Base-by-base conservation (phyloP, 1,284 basidiomycete genomes). In the Thelephora terrestris region DNA sequence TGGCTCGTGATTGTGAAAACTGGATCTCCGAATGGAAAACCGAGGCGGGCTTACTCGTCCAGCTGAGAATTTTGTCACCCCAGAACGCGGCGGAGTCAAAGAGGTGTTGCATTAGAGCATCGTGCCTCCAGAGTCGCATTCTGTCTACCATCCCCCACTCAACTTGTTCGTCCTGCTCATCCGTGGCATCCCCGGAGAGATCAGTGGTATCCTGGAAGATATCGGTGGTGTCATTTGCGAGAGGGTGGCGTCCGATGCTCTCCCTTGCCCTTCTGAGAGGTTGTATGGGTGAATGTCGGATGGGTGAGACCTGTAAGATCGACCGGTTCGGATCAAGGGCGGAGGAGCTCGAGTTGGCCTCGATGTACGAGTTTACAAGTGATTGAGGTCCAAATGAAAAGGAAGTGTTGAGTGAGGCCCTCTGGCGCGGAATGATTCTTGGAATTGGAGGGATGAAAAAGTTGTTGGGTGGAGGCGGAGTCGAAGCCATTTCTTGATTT, bases 41-140 rank as follows among this genome's bases (percentile, higher is more conserved):
- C 25, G 24, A 24, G 29, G 24, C n/a, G n/a, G 48, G 78, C 90
- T 65, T 61, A 95, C 93, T 86, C 38, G 95, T 97, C 83, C 93
- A 91, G 49, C 80, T 87, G 34, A 97, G 71, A 40, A 98, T 80
- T 66, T 99, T 98, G 69, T 95, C 90, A 2, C 94, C 96, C 96
- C 96, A 99, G 63, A 98, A 98, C 7, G 90, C 86, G 12, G 96
- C 96, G 0, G 95, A 97, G 55, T 94, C 91, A 66, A 98, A 97
- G 25, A 99, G 70, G 70, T 99, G 95, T 64, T 98, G 95, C 78
- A 94, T 91, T 59, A 97, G 79, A 35, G 96, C 95, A 68, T 99
- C 96, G 61, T 98, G 91, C 46, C 96, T 71, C 96, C 96, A 99
- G 38, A 91, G 66, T 48, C 96, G 75, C 84, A 99, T 93, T n/a